These are phyloP conservation scores for Rhodotorula sp. DNA, from an alignment of 1,284 basidiomycete species.

Conservation along the genomic window DNA sequence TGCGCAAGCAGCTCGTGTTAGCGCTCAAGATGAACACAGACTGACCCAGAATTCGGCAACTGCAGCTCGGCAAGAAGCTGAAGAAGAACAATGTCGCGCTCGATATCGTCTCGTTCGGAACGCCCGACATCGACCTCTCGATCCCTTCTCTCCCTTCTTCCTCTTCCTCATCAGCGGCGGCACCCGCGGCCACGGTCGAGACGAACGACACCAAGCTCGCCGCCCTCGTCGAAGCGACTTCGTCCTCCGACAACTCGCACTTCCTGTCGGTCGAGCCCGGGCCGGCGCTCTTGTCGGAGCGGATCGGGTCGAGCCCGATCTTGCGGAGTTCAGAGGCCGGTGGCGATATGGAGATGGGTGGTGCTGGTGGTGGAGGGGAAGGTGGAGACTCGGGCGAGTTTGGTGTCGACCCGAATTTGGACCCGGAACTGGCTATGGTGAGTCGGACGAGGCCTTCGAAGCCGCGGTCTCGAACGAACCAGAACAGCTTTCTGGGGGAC, in stretches of 20 bases:
- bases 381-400: conserved; percentile 65
- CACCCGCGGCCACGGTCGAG: conserved; percentile 61
- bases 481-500: neutral
- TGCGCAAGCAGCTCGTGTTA: neutral
- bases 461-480: no score
- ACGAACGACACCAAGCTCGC: conserved; percentile 60
- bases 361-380: conserved; percentile 36
- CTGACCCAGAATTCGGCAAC: neutral
- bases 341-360: conserved; percentile 50
- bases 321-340: conserved; percentile 56
- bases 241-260: conserved; percentile 77
- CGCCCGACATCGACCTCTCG: conserved; percentile 41
- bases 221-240: conserved; percentile 73
- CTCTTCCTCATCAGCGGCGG: conserved; percentile 48
- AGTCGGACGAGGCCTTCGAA: conserved; percentile 24
- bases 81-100: conserved; percentile 99
- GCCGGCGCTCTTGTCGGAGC: conserved; percentile 57
- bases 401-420: conserved; percentile 88
- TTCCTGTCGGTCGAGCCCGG: conserved; percentile 70
- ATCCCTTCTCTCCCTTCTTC: conserved; percentile 20
- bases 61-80: conserved; percentile 84
- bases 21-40: neutral
- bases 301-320: conserved; percentile 52
- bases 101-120: conserved; percentile 76
- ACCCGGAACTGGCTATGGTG: conserved; percentile 97